Evolutionary conservation across 2,329 filamentous ascomycete genomes (phyloP), one percentile per base, ranked within the genome.

Genomic region (Fusarium tricinctum): DNA sequence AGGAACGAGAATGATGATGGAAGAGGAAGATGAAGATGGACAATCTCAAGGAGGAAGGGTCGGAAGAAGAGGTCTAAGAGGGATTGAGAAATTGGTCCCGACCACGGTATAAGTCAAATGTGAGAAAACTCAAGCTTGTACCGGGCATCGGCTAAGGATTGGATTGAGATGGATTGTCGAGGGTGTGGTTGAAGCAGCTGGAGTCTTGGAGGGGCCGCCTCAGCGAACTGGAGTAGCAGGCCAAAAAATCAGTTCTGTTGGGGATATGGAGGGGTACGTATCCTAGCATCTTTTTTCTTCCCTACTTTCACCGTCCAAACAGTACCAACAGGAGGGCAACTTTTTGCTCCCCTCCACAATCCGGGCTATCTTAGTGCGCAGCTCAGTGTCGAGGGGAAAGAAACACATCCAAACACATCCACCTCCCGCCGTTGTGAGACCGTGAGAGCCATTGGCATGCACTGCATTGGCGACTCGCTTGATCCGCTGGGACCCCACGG

Each of bases 191-290:
- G 69, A 71, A 69, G 59, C 71, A 64, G 55, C 71, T 52, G 60
- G 72, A 64, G 63, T 71, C 60, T 71, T 71, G 68, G 68, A 70
- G 68, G 68, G 68, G 61, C 70, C 71, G 62, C 68, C 68, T 63
- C 71, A 74, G 69, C 67, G 68, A 62, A 68, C 70, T 65, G 68
- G 69, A 74, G 66, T 63, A 67, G 56, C 71, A 72, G 72, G 72
- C 70, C 72, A 74, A 74, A 74, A 74, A 65, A 80, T 79, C 78
- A 78, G 78, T 79, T 80, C 77, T 81, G 77, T 81, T 82, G 80
- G 80, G 80, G 80, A 80, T 76, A 71, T 71, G 69, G 68, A 73
- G 70, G 72, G 72, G 70, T 74, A 74, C 72, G 72, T 74, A 74
- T 73, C 72, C 63, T 62, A 45, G 63, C 68, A 68, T 43, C 63